Percentiles rank a stretch among this genome's conserved stretches.
These are phyloP conservation scores for Trichaptum fuscoviolaceum DNA, from an alignment of 768 basidiomycete species.

Conservation along the genomic window DNA sequence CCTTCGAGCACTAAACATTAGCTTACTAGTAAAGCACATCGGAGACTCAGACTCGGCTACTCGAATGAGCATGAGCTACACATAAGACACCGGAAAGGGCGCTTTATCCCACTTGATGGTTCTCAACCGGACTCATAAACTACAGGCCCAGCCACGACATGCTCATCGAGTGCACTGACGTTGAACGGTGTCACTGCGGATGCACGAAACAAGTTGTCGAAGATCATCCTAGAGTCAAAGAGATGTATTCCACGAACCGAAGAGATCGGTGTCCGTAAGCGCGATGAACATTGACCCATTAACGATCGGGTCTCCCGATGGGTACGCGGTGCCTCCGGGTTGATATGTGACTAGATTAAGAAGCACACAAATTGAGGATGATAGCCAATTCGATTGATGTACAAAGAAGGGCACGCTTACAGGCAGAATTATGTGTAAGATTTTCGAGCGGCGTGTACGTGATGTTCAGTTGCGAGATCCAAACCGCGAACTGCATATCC, in stretches of 20 bases:
- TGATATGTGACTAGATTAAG: background rate
- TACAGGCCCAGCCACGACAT: conserved; percentile 54
- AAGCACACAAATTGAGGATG: background rate
- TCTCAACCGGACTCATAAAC: conserved; percentile 42
- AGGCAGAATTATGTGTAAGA: conserved; percentile 37
- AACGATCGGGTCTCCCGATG: conserved; percentile 30
- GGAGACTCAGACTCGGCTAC: too few relatives aligned
- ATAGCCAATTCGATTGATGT: background rate
- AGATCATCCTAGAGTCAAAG: too few relatives aligned
- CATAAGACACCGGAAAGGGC: background rate
- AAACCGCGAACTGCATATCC: conserved; percentile 47
- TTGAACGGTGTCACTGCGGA: conserved; percentile 49
- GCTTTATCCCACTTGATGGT: conserved; percentile 6
- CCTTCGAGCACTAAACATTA: too few relatives aligned
- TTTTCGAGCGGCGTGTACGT: conserved; percentile 49
- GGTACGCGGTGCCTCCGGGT: background rate
- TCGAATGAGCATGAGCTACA: too few relatives aligned
- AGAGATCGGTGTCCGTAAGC: conserved; percentile 42
- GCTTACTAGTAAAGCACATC: too few relatives aligned
- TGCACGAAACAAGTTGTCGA: background rate
- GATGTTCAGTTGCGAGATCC: conserved; percentile 57
- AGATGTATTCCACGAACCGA: too few relatives aligned
- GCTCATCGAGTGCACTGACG: conserved; percentile 41
- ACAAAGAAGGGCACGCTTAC: background rate
- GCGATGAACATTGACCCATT: conserved; percentile 56